Evolutionary conservation across 1,284 basidiomycete genomes (phyloP).

Genomic region (Ganoderma multipileum): DNA sequence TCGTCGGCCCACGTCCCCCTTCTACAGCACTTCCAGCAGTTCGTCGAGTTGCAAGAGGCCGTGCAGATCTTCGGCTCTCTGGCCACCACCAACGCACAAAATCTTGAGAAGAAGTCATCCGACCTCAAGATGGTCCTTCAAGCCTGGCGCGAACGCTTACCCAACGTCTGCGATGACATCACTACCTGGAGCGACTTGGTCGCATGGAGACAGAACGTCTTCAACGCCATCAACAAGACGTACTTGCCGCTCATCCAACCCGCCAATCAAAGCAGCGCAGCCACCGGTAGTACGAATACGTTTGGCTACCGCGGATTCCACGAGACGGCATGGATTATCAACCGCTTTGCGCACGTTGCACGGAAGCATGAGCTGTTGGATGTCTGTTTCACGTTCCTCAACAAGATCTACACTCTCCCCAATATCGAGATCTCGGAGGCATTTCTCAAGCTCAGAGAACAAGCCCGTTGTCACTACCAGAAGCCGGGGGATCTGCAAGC

Average conservation of each 20-base stretch:
- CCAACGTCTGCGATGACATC: slow-evolving; percentile 97
- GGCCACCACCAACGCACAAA: slow-evolving; percentile 86
- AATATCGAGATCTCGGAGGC: slow-evolving; percentile 99
- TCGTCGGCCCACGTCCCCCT: slow-evolving; percentile 94
- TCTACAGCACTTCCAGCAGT: slow-evolving; percentile 98
- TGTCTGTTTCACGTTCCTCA: slow-evolving; percentile 94
- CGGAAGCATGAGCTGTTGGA: slow-evolving; percentile 97
- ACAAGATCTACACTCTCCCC: slow-evolving; percentile 98
- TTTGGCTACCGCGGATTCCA: slow-evolving; percentile 99
- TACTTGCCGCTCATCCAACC: slow-evolving; percentile 90
- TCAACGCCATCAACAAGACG: slow-evolving; percentile 93
- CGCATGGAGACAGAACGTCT: slow-evolving; percentile 95
- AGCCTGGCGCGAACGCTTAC: slow-evolving; percentile 97
- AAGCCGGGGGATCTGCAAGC: slow-evolving; percentile 93
- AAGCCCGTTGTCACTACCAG: slow-evolving; percentile 99
- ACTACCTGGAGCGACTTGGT: slow-evolving; percentile 99
- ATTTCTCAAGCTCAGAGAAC: slow-evolving; percentile 98
- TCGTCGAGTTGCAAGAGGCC: slow-evolving; percentile 97
- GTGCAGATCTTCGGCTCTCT: slow-evolving; percentile 94
- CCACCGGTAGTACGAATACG: slow-evolving; percentile 74
- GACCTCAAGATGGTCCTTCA: slow-evolving; percentile 97
- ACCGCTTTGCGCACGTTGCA: slow-evolving; percentile 99
- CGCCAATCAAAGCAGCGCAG: slow-evolving; percentile 54
- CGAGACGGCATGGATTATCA: slow-evolving; percentile 99
- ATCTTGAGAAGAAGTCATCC: slow-evolving; percentile 93